A percentile compares a stretch with the other conserved stretches of the same genome.
Conservation (phyloP, 2,329 filamentous ascomycete species). For the Fonsecaea monophora region DNA sequence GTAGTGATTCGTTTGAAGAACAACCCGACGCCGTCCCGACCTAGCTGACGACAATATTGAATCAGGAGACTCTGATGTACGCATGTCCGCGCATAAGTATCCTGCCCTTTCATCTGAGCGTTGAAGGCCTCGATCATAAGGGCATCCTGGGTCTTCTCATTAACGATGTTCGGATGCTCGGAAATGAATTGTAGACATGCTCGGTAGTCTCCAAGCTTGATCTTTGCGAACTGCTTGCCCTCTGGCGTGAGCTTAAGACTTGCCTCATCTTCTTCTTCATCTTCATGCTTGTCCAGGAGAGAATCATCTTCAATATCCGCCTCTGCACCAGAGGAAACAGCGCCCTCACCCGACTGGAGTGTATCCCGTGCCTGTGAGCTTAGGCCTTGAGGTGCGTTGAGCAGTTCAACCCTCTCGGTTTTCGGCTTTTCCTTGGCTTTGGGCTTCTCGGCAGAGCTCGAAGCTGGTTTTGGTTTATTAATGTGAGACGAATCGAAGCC, state of each 20-base stretch:
- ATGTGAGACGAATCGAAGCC: conserved; percentile 91
- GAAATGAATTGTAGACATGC: conserved; percentile 77
- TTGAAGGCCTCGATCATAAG: conserved; percentile 92
- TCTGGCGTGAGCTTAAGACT: conserved; percentile 77
- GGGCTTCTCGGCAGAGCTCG: conserved; percentile 45
- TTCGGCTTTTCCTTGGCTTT: conserved; percentile 29
- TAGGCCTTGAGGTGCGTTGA: conserved; percentile 62
- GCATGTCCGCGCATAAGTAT: conserved; percentile 80
- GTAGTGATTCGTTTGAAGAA: conserved; percentile 98
- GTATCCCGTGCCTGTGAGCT: conserved; percentile 45
- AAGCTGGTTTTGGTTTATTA: conserved; percentile 61
- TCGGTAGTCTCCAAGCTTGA: conserved; percentile 76
- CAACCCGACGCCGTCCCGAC: conserved; percentile 82
- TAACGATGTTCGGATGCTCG: conserved; percentile 77
- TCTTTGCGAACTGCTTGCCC: conserved; percentile 81
- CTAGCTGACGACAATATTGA: conserved; percentile 92
- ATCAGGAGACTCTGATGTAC: conserved; percentile 92
- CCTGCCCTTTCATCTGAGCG: conserved; percentile 75
- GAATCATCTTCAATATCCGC: conserved; percentile 65
- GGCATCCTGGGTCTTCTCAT: conserved; percentile 87
- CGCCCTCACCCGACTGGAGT: conserved; percentile 49
- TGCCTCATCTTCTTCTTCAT: conserved; percentile 69
- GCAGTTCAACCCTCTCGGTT: conserved; percentile 66
- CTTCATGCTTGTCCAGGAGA: conserved; percentile 47
- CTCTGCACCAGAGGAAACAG: conserved; percentile 64